Conservation (phyloP, 2,329 filamentous ascomycete genomes). For the Stagonosporopsis chrysanthemi region DNA sequence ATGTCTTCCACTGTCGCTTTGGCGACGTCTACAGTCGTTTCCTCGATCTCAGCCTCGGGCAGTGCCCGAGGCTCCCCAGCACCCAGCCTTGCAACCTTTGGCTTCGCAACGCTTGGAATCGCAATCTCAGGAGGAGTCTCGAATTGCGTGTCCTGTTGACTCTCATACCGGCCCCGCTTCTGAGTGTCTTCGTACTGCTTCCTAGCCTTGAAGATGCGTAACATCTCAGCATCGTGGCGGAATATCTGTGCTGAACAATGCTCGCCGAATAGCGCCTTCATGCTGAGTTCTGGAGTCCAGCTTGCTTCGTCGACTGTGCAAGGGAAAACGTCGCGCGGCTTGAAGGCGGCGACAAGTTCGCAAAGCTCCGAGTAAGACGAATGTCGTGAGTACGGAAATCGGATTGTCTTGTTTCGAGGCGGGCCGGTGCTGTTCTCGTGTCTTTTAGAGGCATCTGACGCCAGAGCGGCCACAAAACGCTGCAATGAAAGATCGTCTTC, state of each 20-base stretch:
- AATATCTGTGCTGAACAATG: constrained; percentile 70
- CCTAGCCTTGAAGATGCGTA: constrained; percentile 40
- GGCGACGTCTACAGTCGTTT: background rate
- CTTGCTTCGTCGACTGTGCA: constrained; percentile 71
- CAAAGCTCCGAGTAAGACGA: constrained; percentile 85
- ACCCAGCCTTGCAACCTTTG: background rate
- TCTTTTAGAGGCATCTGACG: constrained; percentile 21
- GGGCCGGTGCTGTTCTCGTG: background rate
- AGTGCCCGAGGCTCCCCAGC: background rate
- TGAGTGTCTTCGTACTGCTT: constrained; percentile 14
- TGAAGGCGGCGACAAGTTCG: constrained; percentile 71
- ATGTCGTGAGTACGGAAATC: constrained; percentile 88
- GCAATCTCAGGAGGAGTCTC: constrained; percentile 2
- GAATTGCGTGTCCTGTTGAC: constrained; percentile 24
- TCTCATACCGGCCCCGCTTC: constrained; percentile 23
- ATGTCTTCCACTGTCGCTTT: background rate
- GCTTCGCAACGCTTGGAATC: background rate
- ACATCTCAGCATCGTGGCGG: constrained; percentile 70
- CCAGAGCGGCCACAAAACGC: constrained; percentile 43
- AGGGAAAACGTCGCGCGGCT: constrained; percentile 79
- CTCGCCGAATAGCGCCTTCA: constrained; percentile 74
- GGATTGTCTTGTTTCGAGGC: constrained; percentile 40
- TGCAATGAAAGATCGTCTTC: constrained; percentile 40
- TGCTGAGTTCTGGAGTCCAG: constrained; percentile 71
- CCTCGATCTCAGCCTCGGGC: background rate